Evolutionary conservation across 345 rosid species (phyloP).

Genomic region (Xanthoceras sorbifolium): DNA sequence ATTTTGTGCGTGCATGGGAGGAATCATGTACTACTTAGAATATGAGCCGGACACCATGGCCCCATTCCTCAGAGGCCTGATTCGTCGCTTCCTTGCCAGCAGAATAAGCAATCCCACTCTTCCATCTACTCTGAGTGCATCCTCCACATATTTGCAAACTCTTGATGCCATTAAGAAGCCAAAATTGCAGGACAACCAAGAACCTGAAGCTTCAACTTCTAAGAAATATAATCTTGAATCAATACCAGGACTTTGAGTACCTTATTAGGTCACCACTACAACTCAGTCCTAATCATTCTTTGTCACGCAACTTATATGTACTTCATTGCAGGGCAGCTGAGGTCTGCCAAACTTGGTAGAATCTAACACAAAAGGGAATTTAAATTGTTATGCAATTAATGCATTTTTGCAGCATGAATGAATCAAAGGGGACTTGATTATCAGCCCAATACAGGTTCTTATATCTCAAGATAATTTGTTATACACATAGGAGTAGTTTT

Average conservation of each 20-base stretch:
- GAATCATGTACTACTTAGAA: constrained; percentile 94
- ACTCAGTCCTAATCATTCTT: constrained; percentile 26
- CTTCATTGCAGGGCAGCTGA: constrained; percentile 3
- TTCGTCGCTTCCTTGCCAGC: constrained; percentile 95
- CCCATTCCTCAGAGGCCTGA: constrained; percentile 85
- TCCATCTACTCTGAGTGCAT: constrained; percentile 53
- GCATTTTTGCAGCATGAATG: neutral
- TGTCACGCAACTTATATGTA: constrained; percentile 5
- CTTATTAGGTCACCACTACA: constrained; percentile 9
- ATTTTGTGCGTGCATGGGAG: constrained; percentile 98
- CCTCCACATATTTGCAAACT: constrained; percentile 68
- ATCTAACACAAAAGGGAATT: neutral
- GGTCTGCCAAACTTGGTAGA: constrained; percentile 13
- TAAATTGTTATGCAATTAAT: neutral
- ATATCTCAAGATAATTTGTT: neutral
- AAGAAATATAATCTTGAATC: constrained; percentile 89
- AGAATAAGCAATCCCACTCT: constrained; percentile 80
- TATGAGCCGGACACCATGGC: constrained; percentile 97
- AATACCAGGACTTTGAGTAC: constrained; percentile 76
- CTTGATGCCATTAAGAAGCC: constrained; percentile 67
- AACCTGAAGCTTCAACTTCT: constrained; percentile 45
- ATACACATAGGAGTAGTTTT: neutral
- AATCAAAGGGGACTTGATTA: constrained; percentile 14
- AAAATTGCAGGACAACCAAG: constrained; percentile 51
- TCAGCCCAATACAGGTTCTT: neutral